Evolutionary conservation across 176 grass and related monocot species (phyloP), one percentile per base, ranked within the genome.

Genomic region (Juncus inflexus): DNA sequence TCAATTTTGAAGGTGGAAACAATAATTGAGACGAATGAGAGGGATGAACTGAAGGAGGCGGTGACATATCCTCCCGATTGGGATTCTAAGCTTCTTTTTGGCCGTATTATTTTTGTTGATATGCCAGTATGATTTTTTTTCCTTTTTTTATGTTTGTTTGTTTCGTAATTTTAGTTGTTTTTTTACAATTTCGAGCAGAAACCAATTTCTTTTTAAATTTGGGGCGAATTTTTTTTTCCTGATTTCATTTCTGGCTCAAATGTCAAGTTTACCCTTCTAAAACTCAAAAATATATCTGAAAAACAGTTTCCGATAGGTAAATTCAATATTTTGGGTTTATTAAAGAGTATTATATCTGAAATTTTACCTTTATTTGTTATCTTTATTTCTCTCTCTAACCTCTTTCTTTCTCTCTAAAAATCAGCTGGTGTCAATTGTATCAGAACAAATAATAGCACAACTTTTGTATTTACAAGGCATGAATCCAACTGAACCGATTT

Each of bases 391-490:
- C 40, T 78, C 49, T 45, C 40, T 19, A 28, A 28, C 19, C 19
- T 10, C 12, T 71, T 70, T 5, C 54, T 47, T 52, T 65, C 39
- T 62, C 55, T 74, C 80, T 68, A 15, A 35, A 39, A 52, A 12
- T 2, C 76, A 97, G 87, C 88, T 97, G 77, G 87, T 97, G 15
- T 84, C 87, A 61, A 79, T 74, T 74, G 87, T 97, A 53, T 88
- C 92, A 3, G 92, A 97, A 80, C 82, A 88, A 40, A 45, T 99
- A 9, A 77, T 99, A 81, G 80, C 82, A 7, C 70, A 89, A 58
- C 74, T 99, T 73, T 79, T 99, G 73, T 99, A 92, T 82, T 83
- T 99, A 82, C 88, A 99, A 63, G 90, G 82, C 80, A 86, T 91
- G 85, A 84, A 92, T 66, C 82, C 66, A 72, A 81, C 86, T 60